These are phyloP conservation scores for Cornus kousa DNA, from an alignment of 148 eudicot genomes.

Conservation along the genomic window DNA sequence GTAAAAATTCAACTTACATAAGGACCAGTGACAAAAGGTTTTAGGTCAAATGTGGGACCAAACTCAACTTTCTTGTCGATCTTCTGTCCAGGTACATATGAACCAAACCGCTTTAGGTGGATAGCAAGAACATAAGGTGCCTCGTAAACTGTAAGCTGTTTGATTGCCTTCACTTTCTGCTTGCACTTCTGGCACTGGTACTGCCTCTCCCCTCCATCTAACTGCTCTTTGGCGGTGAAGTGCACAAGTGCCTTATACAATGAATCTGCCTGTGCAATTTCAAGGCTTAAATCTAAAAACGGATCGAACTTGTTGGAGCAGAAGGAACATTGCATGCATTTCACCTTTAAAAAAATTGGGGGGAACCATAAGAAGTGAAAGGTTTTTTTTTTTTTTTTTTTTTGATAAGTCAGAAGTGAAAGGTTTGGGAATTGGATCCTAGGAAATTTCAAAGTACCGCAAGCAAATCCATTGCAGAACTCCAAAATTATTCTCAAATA, in stretches of 20 bases:
- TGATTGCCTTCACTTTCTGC: slow-evolving; percentile 86
- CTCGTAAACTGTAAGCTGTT: slow-evolving; percentile 76
- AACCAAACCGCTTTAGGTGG: slow-evolving; percentile 86
- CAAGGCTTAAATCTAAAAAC: slow-evolving; percentile 89
- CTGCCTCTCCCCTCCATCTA: slow-evolving; percentile 87
- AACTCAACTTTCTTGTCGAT: slow-evolving; percentile 73
- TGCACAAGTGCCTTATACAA: slow-evolving; percentile 64
- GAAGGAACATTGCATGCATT: slow-evolving; percentile 81
- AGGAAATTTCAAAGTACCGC: not conserved
- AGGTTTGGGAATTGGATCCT: not conserved
- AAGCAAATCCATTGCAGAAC: slow-evolving; percentile 1
- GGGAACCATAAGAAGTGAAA: not conserved
- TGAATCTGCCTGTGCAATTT: slow-evolving; percentile 76
- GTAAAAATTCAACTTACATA: slow-evolving; percentile 54
- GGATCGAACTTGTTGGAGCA: slow-evolving; percentile 90
- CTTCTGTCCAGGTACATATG: slow-evolving; percentile 67
- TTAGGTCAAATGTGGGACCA: slow-evolving; percentile 74
- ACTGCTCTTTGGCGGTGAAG: slow-evolving; percentile 77
- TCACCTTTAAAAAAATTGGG: slow-evolving; percentile 50
- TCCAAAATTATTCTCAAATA: not conserved
- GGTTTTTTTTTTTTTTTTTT: too few relatives aligned
- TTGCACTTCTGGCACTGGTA: slow-evolving; percentile 88
- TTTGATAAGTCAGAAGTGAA: too few relatives aligned
- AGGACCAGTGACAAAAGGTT: slow-evolving; percentile 71
- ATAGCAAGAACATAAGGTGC: slow-evolving; percentile 81